Conservation (phyloP, 1,284 basidiomycete genomes). For the Coniophora puteana region DNA sequence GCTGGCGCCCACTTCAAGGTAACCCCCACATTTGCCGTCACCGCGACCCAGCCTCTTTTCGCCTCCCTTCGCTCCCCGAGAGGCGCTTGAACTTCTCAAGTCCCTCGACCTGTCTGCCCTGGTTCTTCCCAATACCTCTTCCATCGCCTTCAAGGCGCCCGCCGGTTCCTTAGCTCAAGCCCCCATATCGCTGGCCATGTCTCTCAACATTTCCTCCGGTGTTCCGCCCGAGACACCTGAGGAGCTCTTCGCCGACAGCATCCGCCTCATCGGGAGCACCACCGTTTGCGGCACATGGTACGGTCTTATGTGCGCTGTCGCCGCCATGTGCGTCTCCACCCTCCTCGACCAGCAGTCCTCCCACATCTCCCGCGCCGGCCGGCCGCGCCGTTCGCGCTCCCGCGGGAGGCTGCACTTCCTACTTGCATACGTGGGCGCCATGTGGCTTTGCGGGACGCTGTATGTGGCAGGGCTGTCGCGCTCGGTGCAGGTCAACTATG, state of each 20-base stretch:
- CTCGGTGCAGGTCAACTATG: constrained; percentile 15
- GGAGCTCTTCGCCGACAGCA: not conserved
- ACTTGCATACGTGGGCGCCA: constrained; percentile 12
- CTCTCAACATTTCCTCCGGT: not conserved
- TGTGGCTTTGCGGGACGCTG: constrained; percentile 19
- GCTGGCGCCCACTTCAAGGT: too few species aligned
- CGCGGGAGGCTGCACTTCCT: constrained; percentile 1
- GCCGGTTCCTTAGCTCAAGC: not conserved
- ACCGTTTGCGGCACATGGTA: not conserved
- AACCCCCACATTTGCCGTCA: too few species aligned
- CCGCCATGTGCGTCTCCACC: not conserved
- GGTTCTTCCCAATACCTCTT: too few species aligned
- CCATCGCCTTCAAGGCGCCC: too few species aligned
- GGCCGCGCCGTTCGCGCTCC: too few species aligned
- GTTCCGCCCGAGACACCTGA: not conserved
- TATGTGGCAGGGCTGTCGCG: constrained; percentile 16
- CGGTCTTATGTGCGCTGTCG: not conserved
- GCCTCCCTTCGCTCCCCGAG: too few species aligned
- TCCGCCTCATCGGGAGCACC: not conserved
- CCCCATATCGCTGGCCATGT: not conserved
- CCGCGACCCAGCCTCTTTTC: too few species aligned
- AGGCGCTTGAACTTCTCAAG: too few species aligned
- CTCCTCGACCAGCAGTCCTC: not conserved
- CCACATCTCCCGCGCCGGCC: too few species aligned
- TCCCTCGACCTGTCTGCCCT: too few species aligned